Evolutionary conservation across 768 basidiomycete species (phyloP).

Genomic region (Candolleomyces eurysporus): DNA sequence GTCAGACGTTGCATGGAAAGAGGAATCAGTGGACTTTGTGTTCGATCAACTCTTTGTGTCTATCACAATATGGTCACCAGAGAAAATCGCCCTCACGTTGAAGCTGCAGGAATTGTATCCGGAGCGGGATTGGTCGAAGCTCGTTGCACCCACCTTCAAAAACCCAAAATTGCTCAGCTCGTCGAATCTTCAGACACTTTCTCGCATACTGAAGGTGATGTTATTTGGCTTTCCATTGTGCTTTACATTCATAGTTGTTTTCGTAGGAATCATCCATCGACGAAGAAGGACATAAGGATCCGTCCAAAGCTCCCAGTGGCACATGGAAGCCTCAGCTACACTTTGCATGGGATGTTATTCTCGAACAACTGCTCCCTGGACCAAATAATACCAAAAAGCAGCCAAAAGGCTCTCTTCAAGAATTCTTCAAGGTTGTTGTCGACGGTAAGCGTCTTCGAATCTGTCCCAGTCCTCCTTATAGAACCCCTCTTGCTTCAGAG

Average conservation of each 20-base stretch:
- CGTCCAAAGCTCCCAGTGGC: conserved; percentile 48
- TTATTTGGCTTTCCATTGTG: conserved; percentile 1
- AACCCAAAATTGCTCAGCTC: conserved; percentile 63
- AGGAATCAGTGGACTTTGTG: conserved; percentile 52
- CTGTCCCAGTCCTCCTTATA: background rate
- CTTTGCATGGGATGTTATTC: conserved; percentile 84
- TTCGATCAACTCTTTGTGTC: conserved; percentile 54
- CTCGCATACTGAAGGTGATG: conserved; percentile 74
- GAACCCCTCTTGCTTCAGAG: conserved; percentile 44
- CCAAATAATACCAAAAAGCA: conserved; percentile 30
- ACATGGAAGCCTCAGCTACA: conserved; percentile 90
- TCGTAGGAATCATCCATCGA: conserved; percentile 56
- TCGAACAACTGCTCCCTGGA: conserved; percentile 68
- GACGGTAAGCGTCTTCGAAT: conserved; percentile 62
- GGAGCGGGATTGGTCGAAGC: conserved; percentile 62
- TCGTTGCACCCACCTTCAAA: conserved; percentile 76
- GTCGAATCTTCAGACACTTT: conserved; percentile 71
- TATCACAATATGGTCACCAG: conserved; percentile 72
- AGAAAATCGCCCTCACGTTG: conserved; percentile 81
- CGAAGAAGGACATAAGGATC: conserved; percentile 49
- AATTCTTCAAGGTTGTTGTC: conserved; percentile 88
- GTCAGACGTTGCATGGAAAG: conserved; percentile 70
- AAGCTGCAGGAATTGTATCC: conserved; percentile 64
- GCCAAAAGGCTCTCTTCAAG: conserved; percentile 69
- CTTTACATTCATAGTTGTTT: conserved; percentile 7